Conservation (phyloP, 2,329 filamentous ascomycete species). For the Venturia oleaginea region DNA sequence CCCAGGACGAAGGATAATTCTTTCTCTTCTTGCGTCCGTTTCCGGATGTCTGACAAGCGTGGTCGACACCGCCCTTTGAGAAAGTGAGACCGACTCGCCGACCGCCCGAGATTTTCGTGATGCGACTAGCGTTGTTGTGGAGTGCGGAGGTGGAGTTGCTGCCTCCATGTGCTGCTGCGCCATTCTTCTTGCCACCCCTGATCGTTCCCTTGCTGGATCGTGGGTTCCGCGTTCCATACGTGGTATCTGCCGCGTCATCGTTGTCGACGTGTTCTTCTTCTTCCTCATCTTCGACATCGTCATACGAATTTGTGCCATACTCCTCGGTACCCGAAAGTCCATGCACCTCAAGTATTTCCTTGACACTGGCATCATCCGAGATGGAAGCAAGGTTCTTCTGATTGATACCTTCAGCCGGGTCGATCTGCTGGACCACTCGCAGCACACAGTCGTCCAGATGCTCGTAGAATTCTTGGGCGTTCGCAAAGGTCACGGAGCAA, state of each 20-base stretch:
- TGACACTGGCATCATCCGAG: constrained; percentile 31
- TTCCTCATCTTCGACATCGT: constrained; percentile 50
- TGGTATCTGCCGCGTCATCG: constrained; percentile 43
- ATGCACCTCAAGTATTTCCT: constrained; percentile 31
- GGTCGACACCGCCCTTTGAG: constrained; percentile 62
- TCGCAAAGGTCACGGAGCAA: constrained; percentile 67
- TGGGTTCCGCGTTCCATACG: constrained; percentile 35
- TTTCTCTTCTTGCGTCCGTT: constrained; percentile 78
- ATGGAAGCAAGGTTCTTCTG: constrained; percentile 32
- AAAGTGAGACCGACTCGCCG: constrained; percentile 62
- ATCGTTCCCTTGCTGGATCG: constrained; percentile 39
- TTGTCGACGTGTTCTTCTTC: constrained; percentile 48
- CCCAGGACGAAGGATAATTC: constrained; percentile 91
- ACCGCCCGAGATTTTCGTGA: constrained; percentile 30
- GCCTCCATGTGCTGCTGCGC: constrained; percentile 25
- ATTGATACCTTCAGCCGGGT: constrained; percentile 35
- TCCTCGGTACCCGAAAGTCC: constrained; percentile 34
- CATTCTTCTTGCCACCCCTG: constrained; percentile 32
- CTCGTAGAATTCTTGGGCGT: constrained; percentile 88
- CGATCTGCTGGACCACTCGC: constrained; percentile 42
- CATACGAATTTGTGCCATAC: constrained; percentile 37
- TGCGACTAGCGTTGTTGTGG: constrained; percentile 20
- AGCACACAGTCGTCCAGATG: constrained; percentile 64
- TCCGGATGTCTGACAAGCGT: constrained; percentile 30
- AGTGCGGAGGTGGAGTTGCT: constrained; percentile 27